phyloP scores from a whole-genome alignment of 371 early-diverging fungal species.

The Syncephalis plumigaleata region DNA sequence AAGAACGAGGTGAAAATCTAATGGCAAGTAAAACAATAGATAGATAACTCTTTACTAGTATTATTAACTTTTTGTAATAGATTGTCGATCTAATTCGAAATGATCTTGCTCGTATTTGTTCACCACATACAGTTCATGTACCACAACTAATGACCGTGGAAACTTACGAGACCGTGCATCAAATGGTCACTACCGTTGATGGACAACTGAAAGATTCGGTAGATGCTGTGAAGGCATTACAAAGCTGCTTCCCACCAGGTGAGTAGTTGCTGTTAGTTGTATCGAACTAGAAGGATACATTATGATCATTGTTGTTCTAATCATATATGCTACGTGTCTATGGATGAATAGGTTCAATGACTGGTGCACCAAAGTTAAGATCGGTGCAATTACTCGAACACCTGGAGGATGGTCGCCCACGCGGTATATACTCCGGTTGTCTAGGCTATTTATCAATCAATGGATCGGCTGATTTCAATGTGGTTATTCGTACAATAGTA shows the following conservation, averaged over 20 bases:
- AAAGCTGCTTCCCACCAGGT: slow-evolving; percentile 77
- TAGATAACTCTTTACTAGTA: neutral
- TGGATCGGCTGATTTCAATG: slow-evolving; percentile 49
- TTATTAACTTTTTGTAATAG: slow-evolving; percentile 19
- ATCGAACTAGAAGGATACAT: too few species aligned
- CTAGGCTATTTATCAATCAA: slow-evolving; percentile 68
- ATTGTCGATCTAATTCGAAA: slow-evolving; percentile 94
- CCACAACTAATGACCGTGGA: slow-evolving; percentile 82
- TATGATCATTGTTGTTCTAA: neutral
- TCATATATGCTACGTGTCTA: neutral
- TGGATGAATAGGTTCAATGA: slow-evolving; percentile 85
- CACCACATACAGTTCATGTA: slow-evolving; percentile 49
- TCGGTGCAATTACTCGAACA: slow-evolving; percentile 63
- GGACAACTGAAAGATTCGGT: slow-evolving; percentile 38
- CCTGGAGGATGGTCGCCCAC: slow-evolving; percentile 41
- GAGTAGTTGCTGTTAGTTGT: neutral
- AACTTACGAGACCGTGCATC: slow-evolving; percentile 81
- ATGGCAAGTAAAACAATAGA: slow-evolving; percentile 40
- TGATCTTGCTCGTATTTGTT: slow-evolving; percentile 59
- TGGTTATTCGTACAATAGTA: slow-evolving; percentile 66
- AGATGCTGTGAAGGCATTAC: slow-evolving; percentile 52
- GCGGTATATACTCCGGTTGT: slow-evolving; percentile 88
- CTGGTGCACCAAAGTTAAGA: slow-evolving; percentile 89
- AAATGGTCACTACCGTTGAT: slow-evolving; percentile 75
- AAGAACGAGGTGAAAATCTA: slow-evolving; percentile 88